These are phyloP conservation scores for Rhodotorula diobovata DNA, from an alignment of 768 basidiomycete species.

Conservation along the genomic window DNA sequence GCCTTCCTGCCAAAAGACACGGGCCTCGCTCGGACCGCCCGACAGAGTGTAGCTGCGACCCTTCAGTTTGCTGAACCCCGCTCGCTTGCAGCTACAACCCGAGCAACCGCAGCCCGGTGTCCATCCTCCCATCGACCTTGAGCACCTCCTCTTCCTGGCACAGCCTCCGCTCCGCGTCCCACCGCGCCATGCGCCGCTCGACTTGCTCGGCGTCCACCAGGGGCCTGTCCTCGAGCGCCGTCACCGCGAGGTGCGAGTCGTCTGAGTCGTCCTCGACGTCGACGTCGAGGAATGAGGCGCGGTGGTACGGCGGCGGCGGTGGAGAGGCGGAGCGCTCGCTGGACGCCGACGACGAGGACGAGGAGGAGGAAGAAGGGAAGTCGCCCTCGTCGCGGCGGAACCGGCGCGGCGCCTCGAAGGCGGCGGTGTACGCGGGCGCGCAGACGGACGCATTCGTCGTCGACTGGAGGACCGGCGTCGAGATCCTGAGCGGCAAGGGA, in stretches of 20 bases:
- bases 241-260: not conserved
- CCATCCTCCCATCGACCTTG: not conserved
- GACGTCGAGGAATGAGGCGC: not conserved
- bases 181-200: not conserved
- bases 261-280: not conserved
- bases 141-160: not conserved
- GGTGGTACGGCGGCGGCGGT: not conserved
- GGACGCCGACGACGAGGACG: not conserved
- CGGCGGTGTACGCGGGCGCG: not conserved
- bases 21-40: too few relatives aligned
- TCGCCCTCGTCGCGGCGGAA: not conserved
- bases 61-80: not conserved
- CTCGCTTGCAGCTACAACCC: not conserved
- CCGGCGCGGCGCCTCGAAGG: not conserved
- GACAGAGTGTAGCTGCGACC: too few relatives aligned
- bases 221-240: not conserved
- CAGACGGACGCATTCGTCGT: not conserved
- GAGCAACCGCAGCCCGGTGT: not conserved
- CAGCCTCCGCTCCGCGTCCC: not conserved
- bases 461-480: not conserved
- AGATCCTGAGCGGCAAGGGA: not conserved
- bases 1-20: too few relatives aligned
- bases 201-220: not conserved
- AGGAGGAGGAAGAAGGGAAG: not conserved
- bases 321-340: not conserved